These are phyloP conservation scores for Syncephalastrum contaminatum DNA, from an alignment of 371 early-diverging fungal species.

Conservation along the genomic window DNA sequence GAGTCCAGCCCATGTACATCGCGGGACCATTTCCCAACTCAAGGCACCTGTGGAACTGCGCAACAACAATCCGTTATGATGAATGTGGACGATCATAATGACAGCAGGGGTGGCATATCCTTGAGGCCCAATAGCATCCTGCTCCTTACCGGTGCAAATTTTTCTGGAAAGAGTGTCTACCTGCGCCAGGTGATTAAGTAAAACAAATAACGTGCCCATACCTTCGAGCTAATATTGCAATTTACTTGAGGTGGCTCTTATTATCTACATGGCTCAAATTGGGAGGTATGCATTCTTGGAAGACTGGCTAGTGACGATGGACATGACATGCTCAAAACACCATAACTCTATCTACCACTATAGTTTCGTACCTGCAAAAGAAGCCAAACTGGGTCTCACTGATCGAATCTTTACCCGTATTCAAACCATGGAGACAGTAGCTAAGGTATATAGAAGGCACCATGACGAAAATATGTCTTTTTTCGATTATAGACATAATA, in stretches of 20 bases:
- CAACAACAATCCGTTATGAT: no score
- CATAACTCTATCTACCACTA: constrained; percentile 60
- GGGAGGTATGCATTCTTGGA: constrained; percentile 51
- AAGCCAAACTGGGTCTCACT: constrained; percentile 81
- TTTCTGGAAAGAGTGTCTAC: constrained; percentile 79
- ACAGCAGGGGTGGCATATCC: no score
- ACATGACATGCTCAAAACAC: background rate
- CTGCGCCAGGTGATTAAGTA: constrained; percentile 63
- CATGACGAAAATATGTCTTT: background rate
- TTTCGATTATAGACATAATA: constrained; percentile 2
- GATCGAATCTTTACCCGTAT: constrained; percentile 88
- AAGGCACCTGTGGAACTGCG: no score
- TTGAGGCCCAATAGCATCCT: constrained; percentile 28
- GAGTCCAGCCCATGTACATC: background rate
- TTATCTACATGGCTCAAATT: constrained; percentile 78
- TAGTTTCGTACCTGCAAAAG: constrained; percentile 88
- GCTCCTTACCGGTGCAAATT: constrained; percentile 76
- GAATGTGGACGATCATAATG: no score
- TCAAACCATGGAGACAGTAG: constrained; percentile 58
- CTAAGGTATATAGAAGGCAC: constrained; percentile 22
- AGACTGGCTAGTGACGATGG: no score
- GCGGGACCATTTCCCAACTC: no score
- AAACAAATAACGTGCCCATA: background rate
- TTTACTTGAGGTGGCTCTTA: constrained; percentile 55
- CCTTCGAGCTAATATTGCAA: background rate